Evolutionary conservation across 108 stramenopile genomes (phyloP).

Genomic region (Cylindrotheca fusiformis): DNA sequence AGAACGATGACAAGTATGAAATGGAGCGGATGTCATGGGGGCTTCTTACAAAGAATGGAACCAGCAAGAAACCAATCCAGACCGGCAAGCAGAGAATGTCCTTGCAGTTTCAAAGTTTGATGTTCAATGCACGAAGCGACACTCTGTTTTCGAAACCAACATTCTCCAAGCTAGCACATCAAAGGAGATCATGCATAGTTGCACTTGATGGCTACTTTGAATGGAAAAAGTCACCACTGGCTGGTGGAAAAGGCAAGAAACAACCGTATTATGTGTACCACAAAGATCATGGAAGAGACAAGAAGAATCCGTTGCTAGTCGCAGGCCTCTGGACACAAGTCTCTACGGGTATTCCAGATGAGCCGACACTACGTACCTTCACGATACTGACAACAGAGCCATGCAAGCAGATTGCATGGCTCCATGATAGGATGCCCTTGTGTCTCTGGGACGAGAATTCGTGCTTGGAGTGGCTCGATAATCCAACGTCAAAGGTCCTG

Average conservation of each 20-base stretch:
- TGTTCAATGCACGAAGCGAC: conserved; percentile 84
- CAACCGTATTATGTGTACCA: conserved; percentile 76
- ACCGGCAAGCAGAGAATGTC: conserved; percentile 34
- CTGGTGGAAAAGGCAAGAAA: conserved; percentile 52
- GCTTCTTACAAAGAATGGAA: conserved; percentile 60
- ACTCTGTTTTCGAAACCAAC: conserved; percentile 67
- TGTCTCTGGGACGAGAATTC: conserved; percentile 53
- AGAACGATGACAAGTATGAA: conserved; percentile 20
- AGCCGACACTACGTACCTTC: conserved; percentile 55
- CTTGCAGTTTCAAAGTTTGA: conserved; percentile 53
- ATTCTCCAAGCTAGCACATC: conserved; percentile 42
- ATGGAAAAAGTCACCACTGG: conserved; percentile 52
- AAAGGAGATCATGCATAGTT: conserved; percentile 59
- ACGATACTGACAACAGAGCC: conserved; percentile 79
- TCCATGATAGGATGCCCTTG: conserved; percentile 76
- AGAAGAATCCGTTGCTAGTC: conserved; percentile 32
- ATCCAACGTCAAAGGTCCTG: conserved; percentile 40
- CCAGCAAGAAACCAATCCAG: conserved; percentile 33
- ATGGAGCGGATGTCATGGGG: conserved; percentile 66
- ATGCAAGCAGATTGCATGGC: conserved; percentile 45
- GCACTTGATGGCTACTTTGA: conserved; percentile 86
- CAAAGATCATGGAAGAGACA: conserved; percentile 3
- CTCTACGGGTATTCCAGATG: conserved; percentile 41
- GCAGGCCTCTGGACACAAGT: conserved; percentile 71
- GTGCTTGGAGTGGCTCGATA: conserved; percentile 56